Base-by-base conservation (phyloP, 176 grass and related monocot genomes). In the Rhynchospora tenuis region DNA sequence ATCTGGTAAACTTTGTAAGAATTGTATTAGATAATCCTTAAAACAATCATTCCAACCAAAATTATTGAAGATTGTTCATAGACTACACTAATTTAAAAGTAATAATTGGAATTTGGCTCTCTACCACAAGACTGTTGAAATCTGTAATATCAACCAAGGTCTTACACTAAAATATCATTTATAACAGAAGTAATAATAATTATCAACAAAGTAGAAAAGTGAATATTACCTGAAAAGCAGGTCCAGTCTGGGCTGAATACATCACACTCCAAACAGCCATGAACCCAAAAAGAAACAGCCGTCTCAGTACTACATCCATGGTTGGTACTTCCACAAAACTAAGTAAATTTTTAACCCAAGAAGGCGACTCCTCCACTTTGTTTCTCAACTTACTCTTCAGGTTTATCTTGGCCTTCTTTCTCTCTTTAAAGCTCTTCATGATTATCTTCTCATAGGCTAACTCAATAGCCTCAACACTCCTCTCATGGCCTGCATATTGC, bases 231-330 rank as follows among this genome's bases (percentile, higher is more conserved):
- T 99, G 93, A 83, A 99, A 99, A 73, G 97, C 91, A 74, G 91
- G 97, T 44, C 97, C 97, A 86, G 89, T 91, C 81, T 99, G 92
- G 11, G 91, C 86, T 52, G 97, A 93, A 81, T 87, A 87, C 6
- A 91, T 89, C 61, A 99, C 88, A 83, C 97, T 99, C 97, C 97
- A 99, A 70, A 88, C 93, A 33, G 92, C 91, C 82, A 99, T 91
- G 89, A 99, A 99, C 76, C 80, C 88, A 68, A 99, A 99, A 66
- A 99, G 89, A 89, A 99, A 96, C 19, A 93, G 43, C 85, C 91
- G 88, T 85, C 87, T 93, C 66, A 92, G 84, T 61, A 96, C 88
- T 38, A 96, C 71, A 88, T 93, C 93, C 81, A 80, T 90, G 13
- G 89, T 62, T 61, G 97, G 93, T 66, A 93, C 81, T 64, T 96